These are phyloP conservation scores for Aspergillus nanangensis DNA, from an alignment of 495 filamentous ascomycete genomes.

Conservation along the genomic window DNA sequence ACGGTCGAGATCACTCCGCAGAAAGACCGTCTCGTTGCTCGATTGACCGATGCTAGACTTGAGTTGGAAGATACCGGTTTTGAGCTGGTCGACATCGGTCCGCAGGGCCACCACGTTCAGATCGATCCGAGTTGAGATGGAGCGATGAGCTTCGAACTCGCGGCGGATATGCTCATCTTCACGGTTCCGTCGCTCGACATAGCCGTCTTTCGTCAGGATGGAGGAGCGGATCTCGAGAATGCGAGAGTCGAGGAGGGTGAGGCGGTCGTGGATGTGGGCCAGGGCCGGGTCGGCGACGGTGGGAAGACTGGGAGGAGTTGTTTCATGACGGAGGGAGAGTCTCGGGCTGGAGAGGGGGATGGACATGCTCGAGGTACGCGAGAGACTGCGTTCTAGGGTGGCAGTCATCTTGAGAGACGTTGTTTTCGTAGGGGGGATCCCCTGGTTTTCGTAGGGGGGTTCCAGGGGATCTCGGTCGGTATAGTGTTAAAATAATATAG, in stretches of 20 bases:
- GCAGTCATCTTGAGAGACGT: slow-evolving; percentile 31
- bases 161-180: slow-evolving; percentile 40
- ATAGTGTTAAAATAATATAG: too few relatives aligned
- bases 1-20: slow-evolving; percentile 36
- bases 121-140: slow-evolving; percentile 35
- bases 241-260: slow-evolving; percentile 35
- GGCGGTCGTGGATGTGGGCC: slow-evolving; percentile 32
- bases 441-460: too few relatives aligned
- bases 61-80: slow-evolving; percentile 31
- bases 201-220: slow-evolving; percentile 35
- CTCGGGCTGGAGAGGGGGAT: slow-evolving; percentile 37
- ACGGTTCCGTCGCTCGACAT: slow-evolving; percentile 38
- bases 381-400: slow-evolving; percentile 38
- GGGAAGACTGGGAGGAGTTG: slow-evolving; percentile 25
- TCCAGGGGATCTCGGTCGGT: too few relatives aligned
- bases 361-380: slow-evolving; percentile 35
- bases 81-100: slow-evolving; percentile 35
- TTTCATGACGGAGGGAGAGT: slow-evolving; percentile 30
- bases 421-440: too few relatives aligned
- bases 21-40: slow-evolving; percentile 34
- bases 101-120: slow-evolving; percentile 34
- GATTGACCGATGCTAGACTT: slow-evolving; percentile 29
- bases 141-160: slow-evolving; percentile 34
- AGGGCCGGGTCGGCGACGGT: slow-evolving; percentile 29
- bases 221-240: slow-evolving; percentile 34